These are phyloP conservation scores for Arxiozyma telluris DNA, from an alignment of 1,139 yeast genomes.

Conservation along the genomic window DNA sequence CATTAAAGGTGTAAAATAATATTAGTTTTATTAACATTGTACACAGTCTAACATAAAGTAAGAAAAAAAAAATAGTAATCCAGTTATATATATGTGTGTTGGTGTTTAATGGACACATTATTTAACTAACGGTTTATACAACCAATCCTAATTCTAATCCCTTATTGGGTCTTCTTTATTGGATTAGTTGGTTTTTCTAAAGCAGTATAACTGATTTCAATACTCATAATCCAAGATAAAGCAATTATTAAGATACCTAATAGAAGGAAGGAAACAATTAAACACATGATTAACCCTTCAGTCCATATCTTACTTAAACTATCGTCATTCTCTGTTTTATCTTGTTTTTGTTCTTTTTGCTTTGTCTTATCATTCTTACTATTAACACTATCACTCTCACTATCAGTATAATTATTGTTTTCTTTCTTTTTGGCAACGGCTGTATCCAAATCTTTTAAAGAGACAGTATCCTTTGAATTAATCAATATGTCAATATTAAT, in stretches of 20 bases:
- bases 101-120: too few relatives aligned
- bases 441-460: constrained; percentile 5
- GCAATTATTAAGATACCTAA: constrained; percentile 45
- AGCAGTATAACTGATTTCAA: constrained; percentile 60
- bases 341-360: constrained; percentile 5
- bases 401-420: background rate
- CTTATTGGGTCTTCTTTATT: constrained; percentile 43
- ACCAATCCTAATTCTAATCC: background rate
- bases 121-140: too few relatives aligned
- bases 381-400: background rate
- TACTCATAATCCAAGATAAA: constrained; percentile 50
- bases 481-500: constrained; percentile 15
- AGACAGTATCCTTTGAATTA: constrained; percentile 7
- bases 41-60: background rate
- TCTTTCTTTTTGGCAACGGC: background rate
- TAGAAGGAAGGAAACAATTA: constrained; percentile 49
- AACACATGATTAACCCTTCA: constrained; percentile 55
- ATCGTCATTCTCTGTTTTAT: constrained; percentile 15
- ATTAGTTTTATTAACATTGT: background rate
- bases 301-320: constrained; percentile 28
- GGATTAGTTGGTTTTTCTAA: constrained; percentile 59
- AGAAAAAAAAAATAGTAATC: too few relatives aligned
- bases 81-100: too few relatives aligned
- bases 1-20: too few relatives aligned
- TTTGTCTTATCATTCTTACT: constrained; percentile 1